Evolutionary conservation across 768 basidiomycete species (phyloP).

Genomic region (Suillus luteus): DNA sequence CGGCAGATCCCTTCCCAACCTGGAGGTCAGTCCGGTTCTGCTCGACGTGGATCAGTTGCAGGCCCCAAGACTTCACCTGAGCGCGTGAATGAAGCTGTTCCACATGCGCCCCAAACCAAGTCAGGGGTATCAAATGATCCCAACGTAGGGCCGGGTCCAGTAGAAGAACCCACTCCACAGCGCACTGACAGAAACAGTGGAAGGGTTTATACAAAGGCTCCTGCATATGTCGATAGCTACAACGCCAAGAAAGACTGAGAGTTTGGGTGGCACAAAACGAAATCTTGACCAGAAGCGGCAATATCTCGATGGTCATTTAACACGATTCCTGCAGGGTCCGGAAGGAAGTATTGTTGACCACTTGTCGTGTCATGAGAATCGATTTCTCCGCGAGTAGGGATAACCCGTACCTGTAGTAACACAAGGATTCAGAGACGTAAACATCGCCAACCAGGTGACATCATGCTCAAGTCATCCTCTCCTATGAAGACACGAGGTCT

Average conservation of each 20-base stretch:
- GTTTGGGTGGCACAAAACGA: background rate
- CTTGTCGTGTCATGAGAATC: background rate
- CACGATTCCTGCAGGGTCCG: background rate
- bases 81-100: constrained; percentile 7
- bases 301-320: background rate
- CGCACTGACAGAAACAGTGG: constrained; percentile 11
- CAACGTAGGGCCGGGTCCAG: constrained; percentile 11
- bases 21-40: background rate
- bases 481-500: constrained; percentile 21
- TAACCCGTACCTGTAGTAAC: background rate
- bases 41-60: background rate
- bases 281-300: background rate
- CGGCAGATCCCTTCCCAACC: background rate
- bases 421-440: constrained; percentile 4
- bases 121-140: constrained; percentile 2
- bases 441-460: constrained; percentile 25
- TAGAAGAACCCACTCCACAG: constrained; percentile 13
- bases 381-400: background rate
- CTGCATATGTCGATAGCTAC: constrained; percentile 9
- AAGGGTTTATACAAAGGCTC: constrained; percentile 16
- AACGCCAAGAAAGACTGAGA: background rate
- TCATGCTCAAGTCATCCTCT: constrained; percentile 25
- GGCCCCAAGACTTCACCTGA: constrained; percentile 4
- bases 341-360: background rate
- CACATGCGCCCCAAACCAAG: constrained; percentile 13